phyloP scores from a whole-genome alignment of 2,329 filamentous ascomycete species.

The Aspergillus quadricinctus region DNA sequence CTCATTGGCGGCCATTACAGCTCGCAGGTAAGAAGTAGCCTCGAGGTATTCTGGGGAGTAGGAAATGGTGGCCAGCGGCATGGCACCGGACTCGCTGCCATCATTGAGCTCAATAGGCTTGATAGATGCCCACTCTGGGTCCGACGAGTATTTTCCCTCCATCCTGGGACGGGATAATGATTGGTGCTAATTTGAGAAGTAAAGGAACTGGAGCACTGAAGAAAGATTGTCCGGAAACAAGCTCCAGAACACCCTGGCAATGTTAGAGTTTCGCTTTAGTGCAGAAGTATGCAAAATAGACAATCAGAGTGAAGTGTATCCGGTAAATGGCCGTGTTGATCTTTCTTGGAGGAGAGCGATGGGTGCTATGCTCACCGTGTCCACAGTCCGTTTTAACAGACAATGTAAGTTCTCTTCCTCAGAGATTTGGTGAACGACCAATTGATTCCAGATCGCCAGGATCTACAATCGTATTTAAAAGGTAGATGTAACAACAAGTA shows the following conservation, averaged over 20 bases:
- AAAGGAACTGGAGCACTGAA: background rate
- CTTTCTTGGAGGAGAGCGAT: background rate
- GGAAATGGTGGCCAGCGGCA: constrained; percentile 85
- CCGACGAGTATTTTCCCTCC: constrained; percentile 51
- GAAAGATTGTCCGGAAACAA: background rate
- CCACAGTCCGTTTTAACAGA: background rate
- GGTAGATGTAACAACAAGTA: background rate
- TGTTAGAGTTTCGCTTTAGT: background rate
- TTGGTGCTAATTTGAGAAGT: background rate
- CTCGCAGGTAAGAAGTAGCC: constrained; percentile 87
- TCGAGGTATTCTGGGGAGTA: constrained; percentile 88
- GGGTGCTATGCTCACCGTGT: background rate
- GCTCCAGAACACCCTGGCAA: background rate
- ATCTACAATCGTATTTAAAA: background rate
- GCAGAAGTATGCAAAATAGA: background rate
- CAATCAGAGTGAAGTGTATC: background rate
- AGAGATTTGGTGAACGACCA: background rate
- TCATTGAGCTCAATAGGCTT: constrained; percentile 79
- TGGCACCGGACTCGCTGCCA: constrained; percentile 49
- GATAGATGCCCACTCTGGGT: constrained; percentile 80
- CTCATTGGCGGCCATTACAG: constrained; percentile 87
- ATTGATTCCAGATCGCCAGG: background rate
- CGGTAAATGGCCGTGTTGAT: background rate
- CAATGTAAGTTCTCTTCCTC: background rate
- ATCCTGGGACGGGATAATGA: constrained; percentile 14